These are phyloP conservation scores for Ramichloridium luteum DNA, from an alignment of 2,329 filamentous ascomycete genomes.

Conservation along the genomic window DNA sequence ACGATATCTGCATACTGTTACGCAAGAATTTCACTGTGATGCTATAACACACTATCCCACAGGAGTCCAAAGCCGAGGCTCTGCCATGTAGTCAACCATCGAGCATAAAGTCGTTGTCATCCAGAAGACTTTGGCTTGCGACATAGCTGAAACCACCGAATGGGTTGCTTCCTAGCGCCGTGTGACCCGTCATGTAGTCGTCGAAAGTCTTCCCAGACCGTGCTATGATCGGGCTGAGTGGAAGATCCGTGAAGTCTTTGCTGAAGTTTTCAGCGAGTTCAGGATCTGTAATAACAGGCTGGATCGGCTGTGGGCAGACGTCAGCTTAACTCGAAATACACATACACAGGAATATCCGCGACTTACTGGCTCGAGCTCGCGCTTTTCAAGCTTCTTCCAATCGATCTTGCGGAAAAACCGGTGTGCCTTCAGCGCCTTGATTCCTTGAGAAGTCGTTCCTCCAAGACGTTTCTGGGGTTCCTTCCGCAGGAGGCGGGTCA, in stretches of 20 bases:
- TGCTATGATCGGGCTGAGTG: conserved; percentile 58
- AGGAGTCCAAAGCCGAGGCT: too few relatives aligned
- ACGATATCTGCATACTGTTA: too few relatives aligned
- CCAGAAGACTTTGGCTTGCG: conserved; percentile 38
- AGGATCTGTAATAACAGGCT: conserved; percentile 87
- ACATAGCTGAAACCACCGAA: conserved; percentile 45
- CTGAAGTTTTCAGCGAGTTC: conserved; percentile 95
- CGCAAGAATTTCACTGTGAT: too few relatives aligned
- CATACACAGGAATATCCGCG: not conserved
- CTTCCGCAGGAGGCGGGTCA: conserved; percentile 81
- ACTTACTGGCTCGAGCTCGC: conserved; percentile 58
- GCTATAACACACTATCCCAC: too few relatives aligned
- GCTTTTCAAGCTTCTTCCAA: conserved; percentile 73
- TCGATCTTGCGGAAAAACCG: conserved; percentile 96
- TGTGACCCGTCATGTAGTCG: conserved; percentile 11
- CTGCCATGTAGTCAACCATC: conserved; percentile 20
- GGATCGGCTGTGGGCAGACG: conserved; percentile 52
- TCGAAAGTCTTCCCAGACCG: conserved; percentile 16
- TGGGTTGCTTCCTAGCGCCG: conserved; percentile 29
- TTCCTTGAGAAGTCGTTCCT: conserved; percentile 75
- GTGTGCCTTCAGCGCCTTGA: conserved; percentile 76
- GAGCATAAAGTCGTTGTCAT: conserved; percentile 26
- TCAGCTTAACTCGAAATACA: not conserved
- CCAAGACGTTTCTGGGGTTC: conserved; percentile 85
- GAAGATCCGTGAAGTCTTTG: conserved; percentile 76